These are phyloP conservation scores for Besnoitia besnoiti DNA, from an alignment of 169 alveolate genomes.

Conservation along the genomic window DNA sequence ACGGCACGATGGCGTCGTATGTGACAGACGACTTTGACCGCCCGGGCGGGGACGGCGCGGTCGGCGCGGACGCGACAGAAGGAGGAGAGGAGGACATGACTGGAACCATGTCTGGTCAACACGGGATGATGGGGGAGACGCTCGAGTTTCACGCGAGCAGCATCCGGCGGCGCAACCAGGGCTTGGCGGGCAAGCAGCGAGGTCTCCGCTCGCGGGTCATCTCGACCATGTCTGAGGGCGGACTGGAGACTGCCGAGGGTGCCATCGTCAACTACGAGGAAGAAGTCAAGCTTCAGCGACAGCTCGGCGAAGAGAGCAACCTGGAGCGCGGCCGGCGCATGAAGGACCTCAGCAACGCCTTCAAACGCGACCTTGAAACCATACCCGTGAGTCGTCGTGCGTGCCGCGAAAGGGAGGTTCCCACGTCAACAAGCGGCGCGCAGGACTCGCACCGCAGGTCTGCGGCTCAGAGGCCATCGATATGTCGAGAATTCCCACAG, in stretches of 20 bases:
- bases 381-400: conserved; percentile 33
- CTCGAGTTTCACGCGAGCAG: not conserved
- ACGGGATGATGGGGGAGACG: not conserved
- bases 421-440: not conserved
- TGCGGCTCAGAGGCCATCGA: no score
- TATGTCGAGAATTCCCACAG: no score
- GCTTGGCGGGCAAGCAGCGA: not conserved
- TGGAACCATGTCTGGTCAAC: not conserved
- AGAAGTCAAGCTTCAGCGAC: conserved; percentile 40
- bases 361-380: conserved; percentile 27
- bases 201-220: not conserved
- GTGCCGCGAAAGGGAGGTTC: not conserved
- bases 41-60: conserved; percentile 40
- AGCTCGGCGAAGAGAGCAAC: conserved; percentile 35
- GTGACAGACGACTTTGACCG: conserved; percentile 40
- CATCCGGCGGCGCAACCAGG: conserved; percentile 41
- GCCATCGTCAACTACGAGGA: conserved; percentile 15
- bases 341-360: conserved; percentile 23
- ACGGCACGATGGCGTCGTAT: conserved; percentile 42
- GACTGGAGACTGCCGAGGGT: not conserved
- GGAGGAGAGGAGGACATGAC: conserved; percentile 35
- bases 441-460: no score
- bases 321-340: conserved; percentile 30
- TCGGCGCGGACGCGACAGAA: conserved; percentile 24
- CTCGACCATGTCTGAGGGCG: not conserved